A percentile compares a stretch with the other conserved stretches of the same genome.
phyloP scores from a whole-genome alignment of 768 basidiomycete genomes.

The Imleria badia region DNA sequence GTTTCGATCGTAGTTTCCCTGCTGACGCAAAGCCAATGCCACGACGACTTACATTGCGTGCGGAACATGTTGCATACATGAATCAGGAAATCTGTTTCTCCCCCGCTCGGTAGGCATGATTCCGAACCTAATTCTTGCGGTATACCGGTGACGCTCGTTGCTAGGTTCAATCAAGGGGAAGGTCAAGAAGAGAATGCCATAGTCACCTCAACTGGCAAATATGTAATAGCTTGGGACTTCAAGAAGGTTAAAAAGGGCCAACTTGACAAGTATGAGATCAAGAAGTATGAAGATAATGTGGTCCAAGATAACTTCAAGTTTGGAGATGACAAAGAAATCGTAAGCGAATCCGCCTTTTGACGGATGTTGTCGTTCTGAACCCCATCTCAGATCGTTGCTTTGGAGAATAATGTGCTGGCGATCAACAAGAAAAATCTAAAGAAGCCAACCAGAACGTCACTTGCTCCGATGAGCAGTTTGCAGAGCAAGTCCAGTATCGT shows the following conservation, averaged over 20 bases:
- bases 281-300: slow-evolving; percentile 91
- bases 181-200: slow-evolving; percentile 92
- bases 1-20: slow-evolving; percentile 95
- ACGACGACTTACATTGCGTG: slow-evolving; percentile 78
- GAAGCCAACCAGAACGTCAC: slow-evolving; percentile 75
- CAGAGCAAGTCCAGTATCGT: slow-evolving; percentile 65
- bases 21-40: slow-evolving; percentile 92
- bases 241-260: slow-evolving; percentile 91
- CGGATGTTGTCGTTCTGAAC: slow-evolving; percentile 1
- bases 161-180: slow-evolving; percentile 89
- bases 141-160: slow-evolving; percentile 5
- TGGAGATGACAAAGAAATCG: slow-evolving; percentile 95
- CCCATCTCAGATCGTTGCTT: slow-evolving; percentile 78
- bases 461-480: slow-evolving; percentile 45
- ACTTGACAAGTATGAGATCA: slow-evolving; percentile 92
- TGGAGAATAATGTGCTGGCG: slow-evolving; percentile 90
- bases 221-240: slow-evolving; percentile 97
- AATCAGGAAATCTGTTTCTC: slow-evolving; percentile 82
- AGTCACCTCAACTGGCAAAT: slow-evolving; percentile 90
- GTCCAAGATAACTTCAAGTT: slow-evolving; percentile 99
- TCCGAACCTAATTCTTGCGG: neutral
- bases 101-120: slow-evolving; percentile 73
- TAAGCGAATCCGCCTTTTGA: slow-evolving; percentile 36
- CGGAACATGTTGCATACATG: slow-evolving; percentile 96
- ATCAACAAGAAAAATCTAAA: slow-evolving; percentile 92